Conservation (phyloP, 805 yeast genomes). For the Monosporozyma servazzii region DNA sequence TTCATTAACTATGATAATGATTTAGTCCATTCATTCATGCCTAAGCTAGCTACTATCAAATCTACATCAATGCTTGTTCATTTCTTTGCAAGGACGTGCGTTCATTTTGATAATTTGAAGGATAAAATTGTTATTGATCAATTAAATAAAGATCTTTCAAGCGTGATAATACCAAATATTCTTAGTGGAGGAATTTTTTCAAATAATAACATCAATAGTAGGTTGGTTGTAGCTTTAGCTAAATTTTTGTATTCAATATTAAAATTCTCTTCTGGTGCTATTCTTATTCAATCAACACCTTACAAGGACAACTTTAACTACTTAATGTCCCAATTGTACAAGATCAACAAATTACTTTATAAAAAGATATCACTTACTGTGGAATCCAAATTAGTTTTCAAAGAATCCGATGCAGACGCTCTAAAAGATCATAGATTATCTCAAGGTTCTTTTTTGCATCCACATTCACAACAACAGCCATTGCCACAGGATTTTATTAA, state of each 20-base stretch:
- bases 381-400: conserved; percentile 17
- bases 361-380: conserved; percentile 15
- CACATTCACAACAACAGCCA: conserved; percentile 1
- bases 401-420: conserved; percentile 8
- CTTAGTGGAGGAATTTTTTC: conserved; percentile 2
- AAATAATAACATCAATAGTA: conserved; percentile 5
- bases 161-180: conserved; percentile 19
- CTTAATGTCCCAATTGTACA: conserved; percentile 15
- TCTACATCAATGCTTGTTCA: conserved; percentile 15
- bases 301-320: conserved; percentile 11
- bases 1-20: conserved; percentile 26
- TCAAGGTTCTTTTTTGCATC: background rate
- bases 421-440: conserved; percentile 1
- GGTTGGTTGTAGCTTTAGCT: conserved; percentile 19
- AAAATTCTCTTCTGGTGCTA: conserved; percentile 9
- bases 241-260: conserved; percentile 20
- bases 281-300: conserved; percentile 10
- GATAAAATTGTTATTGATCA: conserved; percentile 26
- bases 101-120: conserved; percentile 18
- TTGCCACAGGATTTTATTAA: conserved; percentile 3
- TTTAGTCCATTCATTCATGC: conserved; percentile 17
- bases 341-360: conserved; percentile 19
- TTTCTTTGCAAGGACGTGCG: conserved; percentile 22
- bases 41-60: conserved; percentile 15
- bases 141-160: conserved; percentile 18